phyloP scores from a whole-genome alignment of 306 rosid genomes.

The Trifolium fragiferum region DNA sequence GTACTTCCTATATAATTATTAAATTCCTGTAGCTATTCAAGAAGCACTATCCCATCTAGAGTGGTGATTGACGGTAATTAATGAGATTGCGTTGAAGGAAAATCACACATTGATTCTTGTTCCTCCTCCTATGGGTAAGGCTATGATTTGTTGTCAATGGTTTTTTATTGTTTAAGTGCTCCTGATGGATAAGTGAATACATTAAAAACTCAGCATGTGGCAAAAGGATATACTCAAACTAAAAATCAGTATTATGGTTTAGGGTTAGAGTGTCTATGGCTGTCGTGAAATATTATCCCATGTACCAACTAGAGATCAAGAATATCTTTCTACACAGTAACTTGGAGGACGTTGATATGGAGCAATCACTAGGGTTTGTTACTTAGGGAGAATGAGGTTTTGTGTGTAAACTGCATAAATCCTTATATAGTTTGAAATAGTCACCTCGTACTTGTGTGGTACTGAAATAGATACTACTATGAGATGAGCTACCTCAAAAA shows the following conservation, averaged over 20 bases:
- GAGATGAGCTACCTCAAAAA: constrained; percentile 31
- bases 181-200: not conserved
- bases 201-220: not conserved
- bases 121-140: too few species aligned
- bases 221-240: constrained; percentile 2
- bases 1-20: not conserved
- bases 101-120: too few species aligned
- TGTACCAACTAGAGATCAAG: not conserved
- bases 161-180: too few species aligned
- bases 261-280: not conserved
- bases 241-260: not conserved
- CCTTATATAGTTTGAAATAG: not conserved
- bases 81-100: too few species aligned
- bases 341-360: not conserved
- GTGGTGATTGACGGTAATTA: not conserved
- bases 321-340: not conserved
- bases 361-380: not conserved
- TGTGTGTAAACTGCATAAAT: not conserved
- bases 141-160: too few species aligned
- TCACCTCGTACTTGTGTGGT: not conserved
- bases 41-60: not conserved
- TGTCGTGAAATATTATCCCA: not conserved
- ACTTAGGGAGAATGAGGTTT: not conserved
- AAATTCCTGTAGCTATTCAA: not conserved
- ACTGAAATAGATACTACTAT: not conserved